phyloP scores from a whole-genome alignment of 2,329 filamentous ascomycete genomes.

The Trichoderma simmonsii region DNA sequence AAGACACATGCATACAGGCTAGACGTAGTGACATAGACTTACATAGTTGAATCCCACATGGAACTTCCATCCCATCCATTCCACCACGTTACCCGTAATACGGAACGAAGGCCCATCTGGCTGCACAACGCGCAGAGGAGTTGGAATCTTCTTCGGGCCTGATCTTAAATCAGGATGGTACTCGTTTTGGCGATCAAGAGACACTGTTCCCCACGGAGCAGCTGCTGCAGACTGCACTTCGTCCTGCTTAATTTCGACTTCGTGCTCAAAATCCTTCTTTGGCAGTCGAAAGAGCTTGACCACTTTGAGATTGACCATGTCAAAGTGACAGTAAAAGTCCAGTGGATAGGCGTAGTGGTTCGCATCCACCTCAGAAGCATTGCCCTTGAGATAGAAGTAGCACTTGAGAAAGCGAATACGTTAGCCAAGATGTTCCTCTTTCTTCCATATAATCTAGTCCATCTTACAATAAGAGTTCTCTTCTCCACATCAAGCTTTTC shows the following conservation, averaged over 20 bases:
- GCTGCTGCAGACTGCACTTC: background rate
- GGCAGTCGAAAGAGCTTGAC: background rate
- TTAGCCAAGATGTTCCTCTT: background rate
- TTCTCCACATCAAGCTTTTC: background rate
- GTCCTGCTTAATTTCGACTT: background rate
- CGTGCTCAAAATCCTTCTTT: background rate
- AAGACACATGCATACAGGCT: background rate
- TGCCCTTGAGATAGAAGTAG: background rate
- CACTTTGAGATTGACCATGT: background rate
- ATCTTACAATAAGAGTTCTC: background rate
- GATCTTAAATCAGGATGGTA: slow-evolving; percentile 1
- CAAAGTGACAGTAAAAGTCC: background rate
- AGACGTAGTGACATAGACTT: background rate
- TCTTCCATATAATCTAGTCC: background rate
- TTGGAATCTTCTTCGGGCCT: slow-evolving; percentile 17
- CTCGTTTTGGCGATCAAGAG: background rate
- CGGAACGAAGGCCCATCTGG: slow-evolving; percentile 27
- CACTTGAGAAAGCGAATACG: background rate
- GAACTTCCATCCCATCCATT: slow-evolving; percentile 67
- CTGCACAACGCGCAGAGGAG: background rate
- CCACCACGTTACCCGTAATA: slow-evolving; percentile 40
- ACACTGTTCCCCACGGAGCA: slow-evolving; percentile 34
- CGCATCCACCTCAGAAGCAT: background rate
- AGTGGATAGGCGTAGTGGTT: background rate
- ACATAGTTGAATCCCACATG: slow-evolving; percentile 63